Conservation (phyloP, 352 stramenopile genomes). For the Phytophthora hibernalis region DNA sequence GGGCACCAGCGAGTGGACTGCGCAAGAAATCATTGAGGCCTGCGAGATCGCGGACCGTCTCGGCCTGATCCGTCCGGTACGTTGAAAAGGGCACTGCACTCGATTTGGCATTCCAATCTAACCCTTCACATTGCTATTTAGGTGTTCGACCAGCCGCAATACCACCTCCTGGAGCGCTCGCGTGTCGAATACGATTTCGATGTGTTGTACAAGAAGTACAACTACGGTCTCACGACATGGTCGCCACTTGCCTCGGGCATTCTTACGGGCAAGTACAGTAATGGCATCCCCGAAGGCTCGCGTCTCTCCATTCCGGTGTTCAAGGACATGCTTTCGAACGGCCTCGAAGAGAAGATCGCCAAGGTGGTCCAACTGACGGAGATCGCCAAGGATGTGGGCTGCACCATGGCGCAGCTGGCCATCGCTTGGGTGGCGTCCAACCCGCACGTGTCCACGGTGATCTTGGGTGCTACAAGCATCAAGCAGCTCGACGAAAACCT, state of each 20-base stretch:
- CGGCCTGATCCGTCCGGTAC: conserved; percentile 39
- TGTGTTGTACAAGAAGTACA: conserved; percentile 76
- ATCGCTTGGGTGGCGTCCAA: conserved; percentile 70
- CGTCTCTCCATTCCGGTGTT: conserved; percentile 60
- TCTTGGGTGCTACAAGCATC: conserved; percentile 67
- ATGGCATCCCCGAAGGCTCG: conserved; percentile 75
- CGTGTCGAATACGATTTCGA: conserved; percentile 78
- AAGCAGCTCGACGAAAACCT: conserved; percentile 82
- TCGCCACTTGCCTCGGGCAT: conserved; percentile 73
- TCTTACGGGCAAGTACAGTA: conserved; percentile 85
- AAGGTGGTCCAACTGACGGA: conserved; percentile 55
- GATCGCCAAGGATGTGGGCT: conserved; percentile 72
- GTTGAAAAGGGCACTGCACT: conserved; percentile 14
- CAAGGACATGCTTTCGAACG: conserved; percentile 61
- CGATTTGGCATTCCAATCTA: not conserved
- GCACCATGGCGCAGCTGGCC: conserved; percentile 60
- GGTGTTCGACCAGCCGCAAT: conserved; percentile 73
- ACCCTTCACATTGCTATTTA: not conserved
- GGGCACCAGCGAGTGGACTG: conserved; percentile 81
- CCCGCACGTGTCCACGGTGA: conserved; percentile 67
- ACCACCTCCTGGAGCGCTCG: conserved; percentile 78
- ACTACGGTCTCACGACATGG: conserved; percentile 79
- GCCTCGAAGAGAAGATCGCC: conserved; percentile 51
- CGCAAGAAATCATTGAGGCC: conserved; percentile 74
- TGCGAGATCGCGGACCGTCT: conserved; percentile 55